phyloP scores from a whole-genome alignment of 257 asterid genomes.

The Penstemon barbatus region DNA sequence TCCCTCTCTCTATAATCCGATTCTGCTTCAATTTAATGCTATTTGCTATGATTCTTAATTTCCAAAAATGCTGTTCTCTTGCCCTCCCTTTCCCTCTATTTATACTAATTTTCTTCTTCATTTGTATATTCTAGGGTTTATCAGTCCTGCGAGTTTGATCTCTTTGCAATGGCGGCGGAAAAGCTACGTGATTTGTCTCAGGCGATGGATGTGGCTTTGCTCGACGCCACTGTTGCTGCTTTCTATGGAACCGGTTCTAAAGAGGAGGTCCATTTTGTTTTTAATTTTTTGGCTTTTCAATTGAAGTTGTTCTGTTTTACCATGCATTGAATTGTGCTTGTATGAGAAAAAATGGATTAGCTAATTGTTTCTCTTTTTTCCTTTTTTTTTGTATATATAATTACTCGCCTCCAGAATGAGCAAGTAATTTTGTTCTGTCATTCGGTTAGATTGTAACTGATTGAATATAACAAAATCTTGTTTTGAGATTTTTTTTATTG shows the following conservation, averaged over 20 bases:
- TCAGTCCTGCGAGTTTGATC: slow-evolving; percentile 18
- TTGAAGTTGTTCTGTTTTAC: background rate
- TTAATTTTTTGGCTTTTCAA: background rate
- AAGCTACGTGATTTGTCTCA: slow-evolving; percentile 84
- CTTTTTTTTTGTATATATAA: too few relatives aligned
- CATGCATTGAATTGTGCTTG: background rate
- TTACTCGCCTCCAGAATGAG: too few relatives aligned
- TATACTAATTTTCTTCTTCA: background rate
- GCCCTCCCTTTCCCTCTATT: background rate
- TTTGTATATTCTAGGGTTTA: slow-evolving; percentile 38
- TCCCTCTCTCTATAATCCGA: background rate
- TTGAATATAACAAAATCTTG: too few relatives aligned
- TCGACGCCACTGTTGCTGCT: slow-evolving; percentile 90
- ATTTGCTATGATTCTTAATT: slow-evolving; percentile 31
- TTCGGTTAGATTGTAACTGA: too few relatives aligned
- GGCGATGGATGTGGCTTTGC: slow-evolving; percentile 82
- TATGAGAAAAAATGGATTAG: background rate
- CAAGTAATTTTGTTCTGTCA: too few relatives aligned
- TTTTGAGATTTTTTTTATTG: too few relatives aligned
- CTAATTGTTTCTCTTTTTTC: too few relatives aligned
- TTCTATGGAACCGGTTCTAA: slow-evolving; percentile 98
- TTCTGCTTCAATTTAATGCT: slow-evolving; percentile 65
- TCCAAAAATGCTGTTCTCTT: slow-evolving; percentile 21
- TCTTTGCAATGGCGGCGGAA: slow-evolving; percentile 72
- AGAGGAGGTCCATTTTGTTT: slow-evolving; percentile 61